Evolutionary conservation across 1,284 basidiomycete species (phyloP), one percentile per base, ranked within the genome.

Genomic region (Schizophyllum amplum): DNA sequence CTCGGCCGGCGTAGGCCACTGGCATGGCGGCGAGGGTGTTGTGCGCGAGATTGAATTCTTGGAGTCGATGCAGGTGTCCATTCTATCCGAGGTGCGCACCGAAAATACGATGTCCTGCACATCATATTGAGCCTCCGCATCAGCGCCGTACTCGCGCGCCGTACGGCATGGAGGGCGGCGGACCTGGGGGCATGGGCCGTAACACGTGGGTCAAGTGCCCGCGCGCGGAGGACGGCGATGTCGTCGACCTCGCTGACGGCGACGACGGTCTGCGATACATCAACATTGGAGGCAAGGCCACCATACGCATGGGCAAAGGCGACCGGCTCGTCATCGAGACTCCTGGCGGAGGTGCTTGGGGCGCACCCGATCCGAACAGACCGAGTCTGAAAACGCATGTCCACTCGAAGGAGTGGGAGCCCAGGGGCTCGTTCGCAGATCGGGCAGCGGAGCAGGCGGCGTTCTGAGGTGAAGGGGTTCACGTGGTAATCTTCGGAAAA

Each of bases 261-360:
- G 59, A 65, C 11, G 48, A 63, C 24, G 62, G 65, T 23, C 72
- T 80, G 20, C 78, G 93, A 21, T 75, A 82, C 27, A 88, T 98
- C 66, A 97, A 95, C 67, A 84, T 98, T 47, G 94, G 94, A 20
- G 93, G 94, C 6, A 98, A 98, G 70, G 90, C 88, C 50, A 92
- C 90, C 0, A 82, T 94, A 50, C 83, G 82, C 71, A 93, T 94
- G 84, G 90, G 88, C 52, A 88, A 87, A 64, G 87, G 90, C 1
- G 94, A 97, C 69, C 74, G 80, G 49, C 72, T 96, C 57, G 63
- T 90, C 57, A 86, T 97, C 57, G 84, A 94, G 70, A 98, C 94
- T 2, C 95, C 94, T 0, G 95, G 95, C 1, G 95, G 92, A 4
- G 95, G 95, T 2, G 95, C 86, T 1, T 98, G 91, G 91, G 94